Evolutionary conservation across 2,329 filamentous ascomycete genomes (phyloP).

Genomic region (Talaromyces islandicus): DNA sequence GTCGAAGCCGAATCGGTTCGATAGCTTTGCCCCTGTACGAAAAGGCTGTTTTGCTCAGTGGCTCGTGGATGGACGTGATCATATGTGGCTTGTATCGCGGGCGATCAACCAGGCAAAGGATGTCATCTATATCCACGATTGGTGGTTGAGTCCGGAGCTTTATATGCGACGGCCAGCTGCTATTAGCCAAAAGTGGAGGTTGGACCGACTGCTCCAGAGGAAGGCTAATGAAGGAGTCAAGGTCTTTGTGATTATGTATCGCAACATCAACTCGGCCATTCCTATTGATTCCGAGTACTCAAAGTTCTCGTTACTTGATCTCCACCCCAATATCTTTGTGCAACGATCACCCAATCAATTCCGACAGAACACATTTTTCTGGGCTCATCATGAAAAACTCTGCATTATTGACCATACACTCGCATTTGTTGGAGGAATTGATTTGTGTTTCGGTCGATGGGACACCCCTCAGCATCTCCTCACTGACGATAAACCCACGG

Average conservation of each 20-base stretch:
- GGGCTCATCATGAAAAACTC: slow-evolving; percentile 98
- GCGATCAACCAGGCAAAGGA: slow-evolving; percentile 96
- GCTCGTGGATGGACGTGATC: slow-evolving; percentile 93
- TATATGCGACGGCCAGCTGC: slow-evolving; percentile 91
- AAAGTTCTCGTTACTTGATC: slow-evolving; percentile 88
- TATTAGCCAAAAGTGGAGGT: slow-evolving; percentile 95
- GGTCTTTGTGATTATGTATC: slow-evolving; percentile 94
- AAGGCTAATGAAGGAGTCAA: slow-evolving; percentile 96
- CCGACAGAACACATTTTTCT: slow-evolving; percentile 99
- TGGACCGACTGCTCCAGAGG: slow-evolving; percentile 85
- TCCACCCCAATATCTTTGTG: slow-evolving; percentile 94
- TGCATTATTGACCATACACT: slow-evolving; percentile 93
- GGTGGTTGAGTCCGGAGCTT: slow-evolving; percentile 95
- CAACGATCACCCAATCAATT: slow-evolving; percentile 96
- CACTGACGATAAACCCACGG: slow-evolving; percentile 88
- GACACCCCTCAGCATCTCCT: slow-evolving; percentile 90
- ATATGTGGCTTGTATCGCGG: slow-evolving; percentile 98
- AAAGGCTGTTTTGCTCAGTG: slow-evolving; percentile 86
- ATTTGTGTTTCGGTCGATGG: slow-evolving; percentile 96
- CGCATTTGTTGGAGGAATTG: slow-evolving; percentile 90
- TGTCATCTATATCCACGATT: slow-evolving; percentile 98
- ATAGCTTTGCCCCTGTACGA: slow-evolving; percentile 87
- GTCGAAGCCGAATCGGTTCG: slow-evolving; percentile 78
- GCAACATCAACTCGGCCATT: slow-evolving; percentile 94
- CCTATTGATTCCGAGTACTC: slow-evolving; percentile 98